These are phyloP conservation scores for Kurtzmaniella fragi DNA, from an alignment of 805 yeast genomes.

Conservation along the genomic window DNA sequence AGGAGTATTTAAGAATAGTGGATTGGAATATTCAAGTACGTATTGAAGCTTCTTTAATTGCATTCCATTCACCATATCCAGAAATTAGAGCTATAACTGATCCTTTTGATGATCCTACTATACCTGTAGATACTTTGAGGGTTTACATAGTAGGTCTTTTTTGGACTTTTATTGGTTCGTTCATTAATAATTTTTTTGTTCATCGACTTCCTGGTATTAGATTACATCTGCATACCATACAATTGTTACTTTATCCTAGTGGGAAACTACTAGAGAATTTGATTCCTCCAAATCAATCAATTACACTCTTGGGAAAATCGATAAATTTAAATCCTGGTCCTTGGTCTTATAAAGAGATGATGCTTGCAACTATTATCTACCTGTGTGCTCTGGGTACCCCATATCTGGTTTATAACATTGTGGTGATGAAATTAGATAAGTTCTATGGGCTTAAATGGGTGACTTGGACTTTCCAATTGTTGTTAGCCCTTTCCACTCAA, in stretches of 20 bases:
- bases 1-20: constrained; percentile 17
- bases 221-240: constrained; percentile 34
- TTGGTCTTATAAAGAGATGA: constrained; percentile 43
- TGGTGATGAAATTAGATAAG: constrained; percentile 38
- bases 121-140: constrained; percentile 32
- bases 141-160: constrained; percentile 34
- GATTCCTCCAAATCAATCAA: constrained; percentile 18
- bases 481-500: constrained; percentile 51
- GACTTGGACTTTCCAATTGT: constrained; percentile 47
- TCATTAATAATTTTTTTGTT: constrained; percentile 37
- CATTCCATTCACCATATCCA: constrained; percentile 38
- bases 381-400: constrained; percentile 40
- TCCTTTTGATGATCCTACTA: constrained; percentile 30
- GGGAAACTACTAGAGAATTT: constrained; percentile 36
- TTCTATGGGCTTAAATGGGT: constrained; percentile 42
- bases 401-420: constrained; percentile 36
- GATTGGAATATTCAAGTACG: constrained; percentile 33
- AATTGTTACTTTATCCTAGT: constrained; percentile 33
- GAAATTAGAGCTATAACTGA: constrained; percentile 36
- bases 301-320: constrained; percentile 17
- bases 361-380: constrained; percentile 39
- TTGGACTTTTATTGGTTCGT: constrained; percentile 39
- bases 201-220: constrained; percentile 35
- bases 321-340: constrained; percentile 36
- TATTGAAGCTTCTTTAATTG: constrained; percentile 34